These are phyloP conservation scores for Tuber microsphaerosporum DNA, from an alignment of 495 filamentous ascomycete species.

Conservation along the genomic window DNA sequence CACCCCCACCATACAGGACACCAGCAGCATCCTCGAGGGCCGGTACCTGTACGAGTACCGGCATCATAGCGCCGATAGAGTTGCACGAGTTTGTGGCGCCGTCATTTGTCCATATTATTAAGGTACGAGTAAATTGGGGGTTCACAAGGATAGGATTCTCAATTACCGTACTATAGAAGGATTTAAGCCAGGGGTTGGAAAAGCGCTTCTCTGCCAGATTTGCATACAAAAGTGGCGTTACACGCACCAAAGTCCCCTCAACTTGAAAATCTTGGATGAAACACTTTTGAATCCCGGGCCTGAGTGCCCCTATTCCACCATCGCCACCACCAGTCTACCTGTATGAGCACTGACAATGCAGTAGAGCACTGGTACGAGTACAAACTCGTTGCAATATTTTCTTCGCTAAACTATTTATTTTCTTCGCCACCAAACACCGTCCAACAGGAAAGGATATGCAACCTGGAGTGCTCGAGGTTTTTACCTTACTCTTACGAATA, in stretches of 20 bases:
- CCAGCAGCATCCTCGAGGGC: not conserved
- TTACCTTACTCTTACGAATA: not conserved
- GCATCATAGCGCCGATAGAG: not conserved
- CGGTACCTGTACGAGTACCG: not conserved
- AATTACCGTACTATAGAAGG: too few relatives aligned
- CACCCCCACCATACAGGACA: conserved; percentile 28
- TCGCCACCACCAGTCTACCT: too few relatives aligned
- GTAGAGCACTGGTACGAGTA: too few relatives aligned
- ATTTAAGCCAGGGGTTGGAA: too few relatives aligned
- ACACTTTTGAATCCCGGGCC: too few relatives aligned
- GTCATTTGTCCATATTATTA: not conserved
- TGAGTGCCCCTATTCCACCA: too few relatives aligned
- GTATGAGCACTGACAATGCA: too few relatives aligned
- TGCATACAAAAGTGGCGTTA: too few relatives aligned
- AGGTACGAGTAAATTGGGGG: not conserved
- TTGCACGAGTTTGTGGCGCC: not conserved
- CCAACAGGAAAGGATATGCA: not conserved
- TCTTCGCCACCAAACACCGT: not conserved
- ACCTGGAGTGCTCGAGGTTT: too few relatives aligned
- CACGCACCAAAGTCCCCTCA: too few relatives aligned
- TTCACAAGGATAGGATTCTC: not conserved
- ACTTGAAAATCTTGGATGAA: too few relatives aligned
- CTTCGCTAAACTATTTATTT: not conserved
- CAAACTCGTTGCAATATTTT: not conserved
- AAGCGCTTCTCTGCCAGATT: too few relatives aligned